Evolutionary conservation across 2,329 filamentous ascomycete genomes (phyloP).

Genomic region (Neonectria neomacrospora): DNA sequence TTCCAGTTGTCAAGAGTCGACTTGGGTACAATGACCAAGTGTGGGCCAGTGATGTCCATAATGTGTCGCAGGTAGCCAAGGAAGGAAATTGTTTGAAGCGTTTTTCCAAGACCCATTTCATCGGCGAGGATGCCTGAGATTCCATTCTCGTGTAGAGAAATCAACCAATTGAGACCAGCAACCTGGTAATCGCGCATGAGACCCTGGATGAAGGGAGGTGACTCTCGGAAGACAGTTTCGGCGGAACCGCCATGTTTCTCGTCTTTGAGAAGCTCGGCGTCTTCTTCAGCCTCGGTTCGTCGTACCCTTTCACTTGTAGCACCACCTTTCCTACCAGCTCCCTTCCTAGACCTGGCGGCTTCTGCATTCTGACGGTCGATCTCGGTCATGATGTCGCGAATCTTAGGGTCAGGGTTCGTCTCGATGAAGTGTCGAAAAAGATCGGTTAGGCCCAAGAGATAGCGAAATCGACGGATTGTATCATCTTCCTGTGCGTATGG

Average conservation of each 20-base stretch:
- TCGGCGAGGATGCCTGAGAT: slow-evolving; percentile 98
- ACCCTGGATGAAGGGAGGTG: slow-evolving; percentile 87
- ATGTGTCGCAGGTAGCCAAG: slow-evolving; percentile 93
- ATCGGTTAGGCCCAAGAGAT: slow-evolving; percentile 93
- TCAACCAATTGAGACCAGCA: slow-evolving; percentile 95
- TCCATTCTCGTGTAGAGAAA: slow-evolving; percentile 97
- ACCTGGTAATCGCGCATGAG: slow-evolving; percentile 97
- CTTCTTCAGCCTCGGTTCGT: slow-evolving; percentile 96
- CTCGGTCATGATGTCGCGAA: slow-evolving; percentile 91
- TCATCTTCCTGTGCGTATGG: slow-evolving; percentile 79
- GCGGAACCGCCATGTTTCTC: slow-evolving; percentile 89
- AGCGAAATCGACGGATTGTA: slow-evolving; percentile 92
- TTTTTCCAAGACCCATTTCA: slow-evolving; percentile 99
- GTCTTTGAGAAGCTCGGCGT: slow-evolving; percentile 86
- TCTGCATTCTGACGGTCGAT: slow-evolving; percentile 94
- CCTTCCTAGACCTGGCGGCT: slow-evolving; percentile 76
- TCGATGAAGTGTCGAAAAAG: slow-evolving; percentile 99
- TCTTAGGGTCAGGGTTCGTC: slow-evolving; percentile 93
- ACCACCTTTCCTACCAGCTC: slow-evolving; percentile 82
- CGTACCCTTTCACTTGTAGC: slow-evolving; percentile 81
- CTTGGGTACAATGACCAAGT: slow-evolving; percentile 92
- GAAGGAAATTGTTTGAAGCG: slow-evolving; percentile 96
- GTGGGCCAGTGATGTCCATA: slow-evolving; percentile 88
- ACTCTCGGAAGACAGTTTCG: slow-evolving; percentile 93
- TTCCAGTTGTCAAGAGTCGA: slow-evolving; percentile 99